Evolutionary conservation across 768 basidiomycete species (phyloP), one percentile per base, ranked within the genome.

Genomic region (Jaapia argillacea): DNA sequence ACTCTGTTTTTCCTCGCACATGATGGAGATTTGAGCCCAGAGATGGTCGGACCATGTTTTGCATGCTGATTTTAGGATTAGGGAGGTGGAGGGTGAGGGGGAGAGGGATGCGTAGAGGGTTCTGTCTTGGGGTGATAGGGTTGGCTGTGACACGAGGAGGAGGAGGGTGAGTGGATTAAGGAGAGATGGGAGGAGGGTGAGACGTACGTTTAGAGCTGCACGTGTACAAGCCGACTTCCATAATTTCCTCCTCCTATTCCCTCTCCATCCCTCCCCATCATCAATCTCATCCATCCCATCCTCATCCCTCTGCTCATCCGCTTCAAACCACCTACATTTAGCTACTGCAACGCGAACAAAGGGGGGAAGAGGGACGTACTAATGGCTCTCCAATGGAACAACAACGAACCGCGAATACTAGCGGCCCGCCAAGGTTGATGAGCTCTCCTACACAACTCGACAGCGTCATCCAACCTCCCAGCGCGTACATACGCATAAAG

Each of bases 371-470:
- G 16, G 24, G 7, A 63, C 75, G 39, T 51, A 85, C 85, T 75
- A 2, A 92, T 71, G 0, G 75, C 73, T 36, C 69, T 68, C 84
- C 89, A 92, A 24, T 72, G 69, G 54, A 89, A 93, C 16, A 90
- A 58, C 23, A 79, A 60, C 1, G 87, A 83, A 1, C 94, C 94
- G 4, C 85, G 79, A 35, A 98, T 76, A 44, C 81, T 85, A 1
- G 92, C 90, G 2, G 90, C 89, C 20, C 91, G 72, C 94, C 93
- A 97, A 0, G 89, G 85, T 50, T 93, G 87, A 48, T 90, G 81
- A 0, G 85, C 83, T 52, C 77, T 78, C 50, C 81, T 67, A 56
- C 89, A 92, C 14, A 90, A 62, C 25, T 87, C 82, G 3, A 92
- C 68, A 0, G 92, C 94, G 7, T 88, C 82, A 7, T 86, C 86